Evolutionary conservation across 2,329 filamentous ascomycete species (phyloP).

Genomic region (Apiospora saccharicola): DNA sequence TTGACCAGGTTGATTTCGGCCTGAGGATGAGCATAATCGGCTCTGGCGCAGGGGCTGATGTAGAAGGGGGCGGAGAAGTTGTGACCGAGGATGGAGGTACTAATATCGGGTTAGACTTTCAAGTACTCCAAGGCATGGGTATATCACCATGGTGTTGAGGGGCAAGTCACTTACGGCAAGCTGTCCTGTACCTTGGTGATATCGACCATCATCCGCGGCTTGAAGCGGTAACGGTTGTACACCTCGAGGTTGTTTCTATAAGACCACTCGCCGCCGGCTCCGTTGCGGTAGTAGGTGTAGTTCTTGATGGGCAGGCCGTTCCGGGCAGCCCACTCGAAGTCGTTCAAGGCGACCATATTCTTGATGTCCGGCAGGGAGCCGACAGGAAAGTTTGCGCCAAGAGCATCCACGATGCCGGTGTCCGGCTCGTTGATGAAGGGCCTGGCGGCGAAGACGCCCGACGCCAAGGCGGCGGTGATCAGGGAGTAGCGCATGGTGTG

Average conservation of each 20-base stretch:
- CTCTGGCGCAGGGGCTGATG: slow-evolving; percentile 58
- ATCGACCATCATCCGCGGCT: slow-evolving; percentile 58
- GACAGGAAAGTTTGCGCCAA: slow-evolving; percentile 44
- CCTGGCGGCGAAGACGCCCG: slow-evolving; percentile 49
- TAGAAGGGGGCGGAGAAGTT: slow-evolving; percentile 64
- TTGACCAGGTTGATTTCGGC: slow-evolving; percentile 59
- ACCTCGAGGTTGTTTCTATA: slow-evolving; percentile 65
- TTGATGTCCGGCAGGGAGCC: slow-evolving; percentile 50
- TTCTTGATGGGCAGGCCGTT: slow-evolving; percentile 53
- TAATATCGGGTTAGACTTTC: slow-evolving; percentile 33
- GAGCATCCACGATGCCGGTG: slow-evolving; percentile 51
- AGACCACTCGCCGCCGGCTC: slow-evolving; percentile 62
- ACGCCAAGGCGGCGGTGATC: slow-evolving; percentile 37
- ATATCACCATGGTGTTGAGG: neutral
- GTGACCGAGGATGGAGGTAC: slow-evolving; percentile 59
- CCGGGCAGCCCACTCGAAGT: slow-evolving; percentile 62
- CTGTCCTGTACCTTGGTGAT: slow-evolving; percentile 52
- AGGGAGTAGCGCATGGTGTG: slow-evolving; percentile 40
- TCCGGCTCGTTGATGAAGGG: slow-evolving; percentile 55
- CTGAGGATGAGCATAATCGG: slow-evolving; percentile 51
- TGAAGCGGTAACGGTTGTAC: slow-evolving; percentile 56
- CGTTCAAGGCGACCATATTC: slow-evolving; percentile 56
- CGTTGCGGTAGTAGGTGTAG: slow-evolving; percentile 66
- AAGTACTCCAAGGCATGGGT: neutral
- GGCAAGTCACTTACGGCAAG: slow-evolving; percentile 40